Evolutionary conservation across 352 stramenopile genomes (phyloP), one percentile per base, ranked within the genome.

Genomic region (Nothophytophthora sp.): DNA sequence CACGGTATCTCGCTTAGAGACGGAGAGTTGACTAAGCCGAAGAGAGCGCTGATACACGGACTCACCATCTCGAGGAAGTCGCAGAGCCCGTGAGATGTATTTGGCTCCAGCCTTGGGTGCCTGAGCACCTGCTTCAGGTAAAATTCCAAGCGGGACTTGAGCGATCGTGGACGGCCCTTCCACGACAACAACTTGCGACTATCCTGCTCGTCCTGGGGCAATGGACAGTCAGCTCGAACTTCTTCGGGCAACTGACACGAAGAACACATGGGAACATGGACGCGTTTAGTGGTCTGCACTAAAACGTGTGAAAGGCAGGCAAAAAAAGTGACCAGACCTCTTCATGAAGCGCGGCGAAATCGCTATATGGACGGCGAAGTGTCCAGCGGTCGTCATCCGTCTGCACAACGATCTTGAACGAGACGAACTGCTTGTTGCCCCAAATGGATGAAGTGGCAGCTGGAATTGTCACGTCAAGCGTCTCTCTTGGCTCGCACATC

Each of bases 51-150:
- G 23, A 29, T 38, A 6, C 13, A 41, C 25, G 11, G 11, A 25
- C 11, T 18, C 41, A 88, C 79, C 71, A 91, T 78, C 12, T 91
- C 80, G 11, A 91, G 51, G 20, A 91, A 91, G 36, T 91, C 80
- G 29, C 80, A 91, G 6, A 91, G 59, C 18, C 70, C 76, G 45
- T 81, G 73, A 8, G 62, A 86, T 9, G 75, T 47, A 32, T 82
- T 67, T 5, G 77, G 71, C 43, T 81, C 73, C 27, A 89, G 59
- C 30, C 60, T 66, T 2, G 64, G 69, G 30, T 86, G 63, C 34
- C 51, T 61, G 3, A 91, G 61, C 38, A 89, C 75, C 24, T 73
- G 52, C 22, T 73, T 70, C 18, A 89, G 44, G 49, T 85, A 91
- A 33, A 44, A 67, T 50, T 91, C 80, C 15, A 91, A 70, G n/a